phyloP scores from a whole-genome alignment of 2,329 filamentous ascomycete genomes.

The Aspergillus felis region DNA sequence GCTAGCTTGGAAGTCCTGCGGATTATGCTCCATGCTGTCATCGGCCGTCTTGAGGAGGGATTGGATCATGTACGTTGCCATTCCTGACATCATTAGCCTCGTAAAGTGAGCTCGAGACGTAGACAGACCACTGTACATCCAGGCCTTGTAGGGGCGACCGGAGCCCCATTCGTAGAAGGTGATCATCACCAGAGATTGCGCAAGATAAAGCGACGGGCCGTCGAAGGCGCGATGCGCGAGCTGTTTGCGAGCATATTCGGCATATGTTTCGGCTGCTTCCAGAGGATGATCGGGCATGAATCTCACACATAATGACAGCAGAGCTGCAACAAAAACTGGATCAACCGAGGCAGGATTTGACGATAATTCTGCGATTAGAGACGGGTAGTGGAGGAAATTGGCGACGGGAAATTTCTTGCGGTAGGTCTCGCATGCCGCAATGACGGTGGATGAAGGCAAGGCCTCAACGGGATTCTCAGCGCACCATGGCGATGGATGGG shows the following conservation, averaged over 20 bases:
- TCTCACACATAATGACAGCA: conserved; percentile 32
- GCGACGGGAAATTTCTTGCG: conserved; percentile 35
- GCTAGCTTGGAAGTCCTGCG: conserved; percentile 30
- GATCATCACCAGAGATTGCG: conserved; percentile 35
- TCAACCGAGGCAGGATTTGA: conserved; percentile 27
- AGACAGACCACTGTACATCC: conserved; percentile 36
- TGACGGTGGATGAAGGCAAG: conserved; percentile 26
- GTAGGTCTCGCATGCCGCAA: conserved; percentile 33
- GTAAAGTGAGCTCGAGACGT: neutral
- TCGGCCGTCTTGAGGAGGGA: conserved; percentile 34
- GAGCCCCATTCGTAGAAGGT: conserved; percentile 36
- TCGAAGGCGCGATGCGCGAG: conserved; percentile 31
- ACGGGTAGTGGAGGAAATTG: conserved; percentile 37
- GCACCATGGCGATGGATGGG: neutral
- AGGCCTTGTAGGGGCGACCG: conserved; percentile 34
- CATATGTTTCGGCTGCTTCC: conserved; percentile 27
- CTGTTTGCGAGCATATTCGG: conserved; percentile 29
- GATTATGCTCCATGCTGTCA: conserved; percentile 35
- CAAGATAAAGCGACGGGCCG: conserved; percentile 30
- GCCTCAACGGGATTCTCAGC: conserved; percentile 16
- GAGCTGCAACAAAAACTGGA: conserved; percentile 30
- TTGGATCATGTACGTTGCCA: conserved; percentile 39
- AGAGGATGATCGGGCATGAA: conserved; percentile 26
- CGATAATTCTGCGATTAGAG: conserved; percentile 32
- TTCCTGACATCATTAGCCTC: conserved; percentile 18